Conservation (phyloP, 169 alveolate genomes). For the Theileria sp. region DNA sequence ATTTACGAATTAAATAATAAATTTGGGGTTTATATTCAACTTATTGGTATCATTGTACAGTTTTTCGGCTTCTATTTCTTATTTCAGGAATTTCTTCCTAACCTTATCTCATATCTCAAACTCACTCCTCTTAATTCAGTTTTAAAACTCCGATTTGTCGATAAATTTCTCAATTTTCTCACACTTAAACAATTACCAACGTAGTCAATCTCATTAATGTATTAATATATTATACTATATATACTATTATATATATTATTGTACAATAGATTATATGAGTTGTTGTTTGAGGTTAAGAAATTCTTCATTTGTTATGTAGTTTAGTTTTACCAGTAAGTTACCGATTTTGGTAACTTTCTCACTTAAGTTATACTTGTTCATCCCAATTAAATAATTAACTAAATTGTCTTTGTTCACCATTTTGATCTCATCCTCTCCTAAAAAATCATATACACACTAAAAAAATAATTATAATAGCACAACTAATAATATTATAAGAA, state of each 20-base stretch:
- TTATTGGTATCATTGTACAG: conserved; percentile 65
- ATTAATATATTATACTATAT: too few relatives aligned
- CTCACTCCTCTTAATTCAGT: conserved; percentile 65
- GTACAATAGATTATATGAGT: neutral
- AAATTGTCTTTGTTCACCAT: neutral
- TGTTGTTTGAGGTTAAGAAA: neutral
- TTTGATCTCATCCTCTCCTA: neutral
- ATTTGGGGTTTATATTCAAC: conserved; percentile 8
- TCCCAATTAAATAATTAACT: neutral
- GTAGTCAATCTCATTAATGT: neutral
- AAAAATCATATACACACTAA: too few relatives aligned
- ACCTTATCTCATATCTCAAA: conserved; percentile 58
- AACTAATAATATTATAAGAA: too few relatives aligned
- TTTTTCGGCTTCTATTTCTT: conserved; percentile 64
- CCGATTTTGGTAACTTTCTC: neutral
- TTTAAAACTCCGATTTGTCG: neutral
- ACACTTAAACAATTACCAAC: neutral
- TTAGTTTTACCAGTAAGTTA: too few relatives aligned
- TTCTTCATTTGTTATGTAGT: neutral
- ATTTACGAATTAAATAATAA: neutral
- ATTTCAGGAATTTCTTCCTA: conserved; percentile 73
- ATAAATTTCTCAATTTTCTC: neutral
- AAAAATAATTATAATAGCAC: too few relatives aligned
- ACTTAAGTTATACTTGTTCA: neutral
- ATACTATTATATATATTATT: too few relatives aligned